These are phyloP conservation scores for Aspergillus quadricinctus DNA, from an alignment of 2,329 filamentous ascomycete genomes.

Conservation along the genomic window DNA sequence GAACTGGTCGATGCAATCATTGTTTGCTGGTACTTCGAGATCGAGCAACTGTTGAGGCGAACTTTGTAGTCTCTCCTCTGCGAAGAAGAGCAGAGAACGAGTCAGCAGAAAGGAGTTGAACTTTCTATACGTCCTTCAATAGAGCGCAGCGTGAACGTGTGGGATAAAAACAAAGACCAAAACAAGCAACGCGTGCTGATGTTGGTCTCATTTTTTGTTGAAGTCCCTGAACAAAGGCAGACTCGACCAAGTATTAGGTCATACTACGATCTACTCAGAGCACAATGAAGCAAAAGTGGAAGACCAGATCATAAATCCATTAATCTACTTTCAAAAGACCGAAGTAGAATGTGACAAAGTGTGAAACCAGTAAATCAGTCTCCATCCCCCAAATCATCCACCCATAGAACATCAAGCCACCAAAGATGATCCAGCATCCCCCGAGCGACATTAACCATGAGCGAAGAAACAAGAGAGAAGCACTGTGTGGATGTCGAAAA, in stretches of 20 bases:
- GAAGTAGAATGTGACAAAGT: not conserved
- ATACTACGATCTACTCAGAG: not conserved
- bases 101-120: no score
- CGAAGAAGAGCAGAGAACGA: no score
- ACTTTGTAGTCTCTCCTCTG: no score
- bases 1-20: not conserved
- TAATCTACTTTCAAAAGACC: not conserved
- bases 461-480: not conserved
- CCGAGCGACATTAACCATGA: not conserved
- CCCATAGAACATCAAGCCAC: not conserved
- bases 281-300: constrained; percentile 9
- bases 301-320: not conserved
- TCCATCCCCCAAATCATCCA: not conserved
- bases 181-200: not conserved
- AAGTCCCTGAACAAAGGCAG: not conserved
- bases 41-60: not conserved
- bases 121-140: not conserved
- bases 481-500: not conserved
- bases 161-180: not conserved
- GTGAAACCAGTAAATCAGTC: not conserved
- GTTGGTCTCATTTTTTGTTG: not conserved
- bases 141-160: not conserved
- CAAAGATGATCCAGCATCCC: not conserved
- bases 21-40: no score
- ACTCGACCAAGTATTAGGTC: not conserved